phyloP scores from a whole-genome alignment of 192 early-diverging fungal species.

The Coemansia sp. region DNA sequence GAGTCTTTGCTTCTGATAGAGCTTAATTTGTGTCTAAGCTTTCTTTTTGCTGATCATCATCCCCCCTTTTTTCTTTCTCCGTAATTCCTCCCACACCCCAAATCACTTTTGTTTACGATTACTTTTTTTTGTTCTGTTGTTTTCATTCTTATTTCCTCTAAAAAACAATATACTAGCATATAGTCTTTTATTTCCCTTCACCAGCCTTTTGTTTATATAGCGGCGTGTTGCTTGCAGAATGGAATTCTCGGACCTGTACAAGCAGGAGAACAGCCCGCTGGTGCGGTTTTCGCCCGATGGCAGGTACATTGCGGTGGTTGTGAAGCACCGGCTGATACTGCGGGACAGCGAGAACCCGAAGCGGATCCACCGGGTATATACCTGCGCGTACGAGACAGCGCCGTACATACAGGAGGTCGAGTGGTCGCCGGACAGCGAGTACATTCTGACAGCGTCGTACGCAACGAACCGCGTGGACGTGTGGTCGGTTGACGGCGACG shows the following conservation, averaged over 20 bases:
- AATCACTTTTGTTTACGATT: constrained; percentile 4
- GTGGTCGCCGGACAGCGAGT: constrained; percentile 43
- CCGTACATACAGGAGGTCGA: constrained; percentile 45
- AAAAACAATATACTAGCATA: neutral
- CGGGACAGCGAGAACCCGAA: constrained; percentile 46
- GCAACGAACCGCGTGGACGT: constrained; percentile 43
- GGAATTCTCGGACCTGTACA: constrained; percentile 55
- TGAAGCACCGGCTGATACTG: constrained; percentile 53
- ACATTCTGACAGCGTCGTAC: constrained; percentile 44
- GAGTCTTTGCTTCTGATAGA: too few relatives aligned
- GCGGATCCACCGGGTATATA: constrained; percentile 40
- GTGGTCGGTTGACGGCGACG: constrained; percentile 43
- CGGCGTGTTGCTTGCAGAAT: constrained; percentile 9
- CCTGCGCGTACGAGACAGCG: constrained; percentile 25
- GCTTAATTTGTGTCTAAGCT: too few relatives aligned
- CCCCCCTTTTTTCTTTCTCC: neutral
- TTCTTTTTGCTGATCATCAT: neutral
- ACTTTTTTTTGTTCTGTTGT: constrained; percentile 5
- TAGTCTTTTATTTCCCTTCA: constrained; percentile 8
- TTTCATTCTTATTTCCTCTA: constrained; percentile 1
- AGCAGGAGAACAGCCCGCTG: constrained; percentile 45
- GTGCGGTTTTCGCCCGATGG: constrained; percentile 50
- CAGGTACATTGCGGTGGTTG: constrained; percentile 35
- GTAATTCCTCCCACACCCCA: neutral
- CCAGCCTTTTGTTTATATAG: neutral